Evolutionary conservation across 179 eudicot genomes (phyloP).

Genomic region (Camellia oleifera): DNA sequence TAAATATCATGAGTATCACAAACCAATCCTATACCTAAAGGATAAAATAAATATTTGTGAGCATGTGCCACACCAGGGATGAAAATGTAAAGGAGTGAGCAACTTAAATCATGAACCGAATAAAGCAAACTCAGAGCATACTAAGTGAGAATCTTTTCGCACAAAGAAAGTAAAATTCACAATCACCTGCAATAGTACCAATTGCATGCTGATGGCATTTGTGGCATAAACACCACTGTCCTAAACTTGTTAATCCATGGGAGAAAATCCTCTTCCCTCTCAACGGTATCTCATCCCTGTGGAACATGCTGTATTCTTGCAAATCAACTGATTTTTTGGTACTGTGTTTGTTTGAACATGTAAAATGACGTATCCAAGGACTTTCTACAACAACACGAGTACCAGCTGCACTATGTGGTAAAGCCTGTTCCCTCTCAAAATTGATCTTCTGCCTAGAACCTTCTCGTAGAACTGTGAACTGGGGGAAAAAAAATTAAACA

Average conservation of each 20-base stretch:
- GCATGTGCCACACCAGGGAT: background rate
- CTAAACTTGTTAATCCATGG: slow-evolving; percentile 7
- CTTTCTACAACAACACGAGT: background rate
- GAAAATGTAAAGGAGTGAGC: background rate
- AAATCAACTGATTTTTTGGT: slow-evolving; percentile 8
- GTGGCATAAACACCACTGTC: background rate
- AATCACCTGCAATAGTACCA: slow-evolving; percentile 12
- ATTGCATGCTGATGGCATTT: slow-evolving; percentile 9
- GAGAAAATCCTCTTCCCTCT: slow-evolving; percentile 13
- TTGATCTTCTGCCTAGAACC: slow-evolving; percentile 27
- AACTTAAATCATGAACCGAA: background rate
- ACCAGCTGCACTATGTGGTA: slow-evolving; percentile 12
- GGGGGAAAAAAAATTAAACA: background rate
- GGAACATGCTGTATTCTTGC: background rate
- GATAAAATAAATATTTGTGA: background rate
- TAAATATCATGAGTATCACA: background rate
- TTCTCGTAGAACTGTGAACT: slow-evolving; percentile 22
- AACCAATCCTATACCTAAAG: background rate
- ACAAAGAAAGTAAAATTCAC: background rate
- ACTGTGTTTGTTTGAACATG: slow-evolving; percentile 2
- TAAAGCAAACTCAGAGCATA: background rate
- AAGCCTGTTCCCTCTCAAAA: slow-evolving; percentile 10
- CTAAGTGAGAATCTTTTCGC: background rate
- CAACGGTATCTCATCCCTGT: background rate
- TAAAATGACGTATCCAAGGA: slow-evolving; percentile 5